Conservation (phyloP, 805 yeast species). For the Ogataea glucozyma region DNA sequence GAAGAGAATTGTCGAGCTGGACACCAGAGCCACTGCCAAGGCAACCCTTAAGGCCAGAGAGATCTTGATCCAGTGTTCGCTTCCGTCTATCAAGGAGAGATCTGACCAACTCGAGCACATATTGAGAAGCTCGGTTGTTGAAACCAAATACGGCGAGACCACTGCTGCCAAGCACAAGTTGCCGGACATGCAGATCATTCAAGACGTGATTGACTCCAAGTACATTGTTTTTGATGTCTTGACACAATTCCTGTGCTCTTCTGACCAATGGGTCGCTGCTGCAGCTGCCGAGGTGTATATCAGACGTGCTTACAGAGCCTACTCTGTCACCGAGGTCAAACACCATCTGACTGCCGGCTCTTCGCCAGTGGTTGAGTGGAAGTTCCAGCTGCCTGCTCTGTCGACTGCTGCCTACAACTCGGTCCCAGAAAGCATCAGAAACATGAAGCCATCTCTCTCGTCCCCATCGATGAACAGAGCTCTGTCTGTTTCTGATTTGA, state of each 20-base stretch:
- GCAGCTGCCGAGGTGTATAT: conserved; percentile 98
- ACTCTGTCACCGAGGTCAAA: conserved; percentile 75
- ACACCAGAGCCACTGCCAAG: conserved; percentile 86
- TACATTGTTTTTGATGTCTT: conserved; percentile 95
- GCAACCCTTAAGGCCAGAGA: conserved; percentile 96
- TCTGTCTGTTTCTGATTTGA: conserved; percentile 88
- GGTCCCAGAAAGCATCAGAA: conserved; percentile 49
- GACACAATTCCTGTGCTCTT: conserved; percentile 81
- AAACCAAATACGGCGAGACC: conserved; percentile 84
- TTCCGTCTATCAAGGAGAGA: conserved; percentile 95
- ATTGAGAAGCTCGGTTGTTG: conserved; percentile 86
- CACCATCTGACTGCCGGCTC: conserved; percentile 52
- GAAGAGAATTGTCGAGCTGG: conserved; percentile 81
- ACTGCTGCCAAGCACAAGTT: conserved; percentile 68
- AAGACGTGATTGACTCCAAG: conserved; percentile 93
- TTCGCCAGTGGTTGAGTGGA: conserved; percentile 81
- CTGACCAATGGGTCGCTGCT: conserved; percentile 84
- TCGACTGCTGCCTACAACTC: conserved; percentile 74
- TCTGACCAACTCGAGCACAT: conserved; percentile 97
- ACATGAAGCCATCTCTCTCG: conserved; percentile 36
- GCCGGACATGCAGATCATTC: conserved; percentile 77
- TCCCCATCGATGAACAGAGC: conserved; percentile 65
- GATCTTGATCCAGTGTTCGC: conserved; percentile 91
- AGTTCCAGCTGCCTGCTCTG: conserved; percentile 78
- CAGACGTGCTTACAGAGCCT: conserved; percentile 96